A percentile compares a stretch with the other conserved stretches of the same genome.
These are phyloP conservation scores for Mycosphaerella arachidis DNA, from an alignment of 2,329 filamentous ascomycete species.

Conservation along the genomic window DNA sequence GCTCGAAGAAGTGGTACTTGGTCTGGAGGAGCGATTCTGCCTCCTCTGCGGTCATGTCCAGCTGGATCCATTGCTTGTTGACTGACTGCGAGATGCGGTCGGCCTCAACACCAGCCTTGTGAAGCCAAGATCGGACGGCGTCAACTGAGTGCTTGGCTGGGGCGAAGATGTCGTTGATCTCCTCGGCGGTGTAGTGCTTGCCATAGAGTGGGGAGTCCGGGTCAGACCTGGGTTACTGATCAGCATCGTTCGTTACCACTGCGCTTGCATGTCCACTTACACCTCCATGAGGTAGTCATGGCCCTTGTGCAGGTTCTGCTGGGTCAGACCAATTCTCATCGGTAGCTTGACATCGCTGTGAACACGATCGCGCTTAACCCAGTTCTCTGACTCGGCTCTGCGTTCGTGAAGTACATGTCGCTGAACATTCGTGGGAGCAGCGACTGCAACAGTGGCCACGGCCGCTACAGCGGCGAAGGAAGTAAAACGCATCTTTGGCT, in stretches of 20 bases:
- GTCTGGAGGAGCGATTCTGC: conserved; percentile 38
- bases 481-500: conserved; percentile 18
- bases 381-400: conserved; percentile 25
- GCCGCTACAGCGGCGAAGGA: conserved; percentile 13
- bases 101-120: conserved; percentile 29
- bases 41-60: conserved; percentile 38
- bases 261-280: not conserved
- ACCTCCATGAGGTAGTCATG: conserved; percentile 19
- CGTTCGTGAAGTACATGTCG: conserved; percentile 44
- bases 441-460: conserved; percentile 10
- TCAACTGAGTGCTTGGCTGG: conserved; percentile 33
- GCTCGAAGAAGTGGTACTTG: conserved; percentile 58
- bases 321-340: conserved; percentile 25
- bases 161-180: conserved; percentile 42
- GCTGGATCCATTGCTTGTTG: conserved; percentile 40
- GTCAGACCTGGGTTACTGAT: conserved; percentile 10
- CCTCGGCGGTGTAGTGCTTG: conserved; percentile 36
- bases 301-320: conserved; percentile 18
- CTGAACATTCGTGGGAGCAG: conserved; percentile 18
- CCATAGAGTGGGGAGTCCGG: conserved; percentile 34
- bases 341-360: conserved; percentile 24
- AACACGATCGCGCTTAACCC: conserved; percentile 37
- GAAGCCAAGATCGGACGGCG: conserved; percentile 38
- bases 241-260: too few relatives aligned
- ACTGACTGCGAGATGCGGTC: conserved; percentile 33